Base-by-base conservation (phyloP, 495 filamentous ascomycete species). In the Aspergillus haitiensis region DNA sequence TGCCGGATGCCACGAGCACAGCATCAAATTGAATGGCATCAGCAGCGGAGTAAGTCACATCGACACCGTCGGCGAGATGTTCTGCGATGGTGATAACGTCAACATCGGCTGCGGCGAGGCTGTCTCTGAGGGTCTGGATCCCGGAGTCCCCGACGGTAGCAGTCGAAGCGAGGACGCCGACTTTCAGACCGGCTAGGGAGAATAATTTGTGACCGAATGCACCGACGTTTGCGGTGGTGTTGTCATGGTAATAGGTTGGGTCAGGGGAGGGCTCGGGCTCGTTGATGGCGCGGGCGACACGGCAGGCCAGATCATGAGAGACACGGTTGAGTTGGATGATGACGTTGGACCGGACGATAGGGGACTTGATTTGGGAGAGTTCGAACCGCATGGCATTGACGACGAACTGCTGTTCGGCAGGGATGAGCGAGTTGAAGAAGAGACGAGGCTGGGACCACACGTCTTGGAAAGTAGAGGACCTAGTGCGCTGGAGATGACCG, bases 301-400 rank as follows among this genome's bases (percentile, higher is more conserved):
- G 85, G 11, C 66, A 75, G 6, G 89, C 88, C 0, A 93, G 68
- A 50, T 89, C 86, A 64, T 93, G 82, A 70, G 79, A 82, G 52
- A 92, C 79, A 15, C 77, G 78, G 76, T 92, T 93, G 12, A 93
- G 79, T 59, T 92, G 89, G 18, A 78, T 72, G 21, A 91, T 77
- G 2, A 88, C 83, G 60, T 89, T 89, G 54, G 71, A 52, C 32
- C 69, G 65, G 13, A 92, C 87, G 27, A 75, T 62, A 1, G 63
- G 47, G 50, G 81, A 86, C 56, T 78, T 70, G 44, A 91, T 60
- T 40, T 88, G 81, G 7, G 82, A 79, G 7, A 79, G 74, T 70
- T 93, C 89, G 72, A 92, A 93, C 32, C 89, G 86, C 58, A 91
- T 84, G 1, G 87, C 89, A 72, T 93, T 88, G 72, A 93, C 79